Base-by-base conservation (phyloP, 768 basidiomycete species). In the Pleurotus giganteus region DNA sequence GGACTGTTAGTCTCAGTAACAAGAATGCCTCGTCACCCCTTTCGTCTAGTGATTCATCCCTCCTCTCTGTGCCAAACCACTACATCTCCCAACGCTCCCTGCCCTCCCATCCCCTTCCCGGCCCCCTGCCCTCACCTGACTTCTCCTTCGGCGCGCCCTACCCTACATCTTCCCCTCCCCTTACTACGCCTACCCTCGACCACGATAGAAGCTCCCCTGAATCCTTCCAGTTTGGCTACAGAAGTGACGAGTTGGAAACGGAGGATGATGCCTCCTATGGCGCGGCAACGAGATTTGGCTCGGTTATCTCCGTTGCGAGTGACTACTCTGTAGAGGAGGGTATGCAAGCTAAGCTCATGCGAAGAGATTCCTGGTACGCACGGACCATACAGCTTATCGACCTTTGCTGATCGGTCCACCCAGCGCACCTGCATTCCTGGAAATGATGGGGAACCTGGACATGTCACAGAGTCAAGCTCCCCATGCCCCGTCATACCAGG, bases 171-270 rank as follows among this genome's bases (percentile, higher is more conserved):
- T 77, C 78, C 2, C 73, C 64, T 15, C 61, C 72, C 2, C 62
- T 79, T 0, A 74, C 80, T 2, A 74, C 78, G 59, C 66, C 74
- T 15, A 82, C 83, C 13, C 75, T 69, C 4, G 78, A 75, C 54
- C 76, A 77, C 53, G 84, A 85, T 47, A 72, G 76, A 46, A 76
- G 76, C 45, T 84, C 84, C 7, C 82, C 84, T 3, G 83, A 84
- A 53, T 74, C 75, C 77, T 1, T 81, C 78, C 66, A 67, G 61
- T 58, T 83, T 77, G 69, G 23, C 34, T 37, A 43, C 45, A 12
- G 34, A 34, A 42, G 36, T 32, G 55, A 36, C 75, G 66, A 55
- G 75, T 70, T 74, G 23, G 84, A 85, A 45, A 68, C 69, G 6
- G 82, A 84, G 51, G 83, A 83, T 52, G 76, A 75, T 45, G 63